phyloP scores from a whole-genome alignment of 805 yeast genomes.

The Lipomyces orientalis region DNA sequence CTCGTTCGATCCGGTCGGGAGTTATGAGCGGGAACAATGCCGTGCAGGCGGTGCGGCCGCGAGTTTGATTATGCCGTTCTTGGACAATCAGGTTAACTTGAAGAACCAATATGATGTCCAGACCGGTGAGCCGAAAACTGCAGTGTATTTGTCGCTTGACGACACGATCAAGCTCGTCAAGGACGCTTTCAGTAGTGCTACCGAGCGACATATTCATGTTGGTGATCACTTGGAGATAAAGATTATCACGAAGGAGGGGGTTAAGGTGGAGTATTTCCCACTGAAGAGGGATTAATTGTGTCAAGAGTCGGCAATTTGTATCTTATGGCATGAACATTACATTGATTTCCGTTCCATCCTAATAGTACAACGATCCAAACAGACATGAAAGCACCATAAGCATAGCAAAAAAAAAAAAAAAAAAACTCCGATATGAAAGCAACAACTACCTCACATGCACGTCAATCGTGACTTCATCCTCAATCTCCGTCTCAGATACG shows the following conservation, averaged over 20 bases:
- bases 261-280: constrained; percentile 79
- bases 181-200: constrained; percentile 95
- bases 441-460: constrained; percentile 21
- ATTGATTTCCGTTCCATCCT: neutral
- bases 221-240: constrained; percentile 95
- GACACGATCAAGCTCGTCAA: constrained; percentile 86
- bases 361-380: neutral
- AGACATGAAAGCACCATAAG: neutral
- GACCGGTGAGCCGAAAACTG: constrained; percentile 67
- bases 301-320: neutral
- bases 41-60: constrained; percentile 99
- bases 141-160: constrained; percentile 68
- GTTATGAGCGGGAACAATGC: constrained; percentile 96
- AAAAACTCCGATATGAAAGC: neutral
- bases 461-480: constrained; percentile 37
- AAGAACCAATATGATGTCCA: constrained; percentile 90
- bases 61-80: constrained; percentile 92
- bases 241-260: constrained; percentile 93
- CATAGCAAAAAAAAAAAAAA: neutral
- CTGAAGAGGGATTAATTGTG: constrained; percentile 76
- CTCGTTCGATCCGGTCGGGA: constrained; percentile 97
- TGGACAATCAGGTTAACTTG: constrained; percentile 95
- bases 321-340: neutral
- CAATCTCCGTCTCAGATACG: constrained; percentile 33
- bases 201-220: constrained; percentile 97